These are phyloP conservation scores for Hypoxylon sp. DNA, from an alignment of 2,329 filamentous ascomycete genomes.

Conservation along the genomic window DNA sequence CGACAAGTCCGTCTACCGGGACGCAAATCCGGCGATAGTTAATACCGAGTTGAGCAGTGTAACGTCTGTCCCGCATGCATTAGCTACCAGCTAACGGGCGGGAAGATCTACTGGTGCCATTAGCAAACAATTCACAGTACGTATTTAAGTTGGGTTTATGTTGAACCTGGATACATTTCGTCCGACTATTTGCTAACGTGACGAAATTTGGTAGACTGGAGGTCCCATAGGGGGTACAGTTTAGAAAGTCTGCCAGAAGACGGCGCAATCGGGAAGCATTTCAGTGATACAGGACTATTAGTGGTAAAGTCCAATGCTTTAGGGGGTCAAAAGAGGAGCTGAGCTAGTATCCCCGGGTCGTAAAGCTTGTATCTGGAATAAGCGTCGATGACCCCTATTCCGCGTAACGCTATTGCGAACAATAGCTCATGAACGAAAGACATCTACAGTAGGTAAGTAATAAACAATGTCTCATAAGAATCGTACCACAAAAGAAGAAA, in stretches of 20 bases:
- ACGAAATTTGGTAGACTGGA: background rate
- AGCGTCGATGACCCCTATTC: too few species aligned
- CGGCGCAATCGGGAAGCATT: constrained; percentile 1
- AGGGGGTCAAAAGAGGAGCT: background rate
- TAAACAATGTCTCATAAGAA: background rate
- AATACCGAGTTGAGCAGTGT: background rate
- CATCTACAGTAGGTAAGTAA: too few species aligned
- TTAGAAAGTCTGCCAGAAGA: background rate
- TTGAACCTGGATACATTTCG: background rate
- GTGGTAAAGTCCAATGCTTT: background rate
- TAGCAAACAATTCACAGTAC: background rate
- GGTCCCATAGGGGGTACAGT: background rate
- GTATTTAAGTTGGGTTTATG: background rate
- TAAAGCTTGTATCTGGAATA: too few species aligned
- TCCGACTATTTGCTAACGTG: background rate
- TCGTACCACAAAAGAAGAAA: background rate
- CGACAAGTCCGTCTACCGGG: constrained; percentile 9
- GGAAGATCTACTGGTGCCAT: background rate
- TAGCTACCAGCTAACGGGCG: too few species aligned
- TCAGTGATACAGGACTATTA: background rate
- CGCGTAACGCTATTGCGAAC: too few species aligned
- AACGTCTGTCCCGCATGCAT: too few species aligned
- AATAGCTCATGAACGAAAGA: too few species aligned
- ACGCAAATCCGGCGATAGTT: background rate
- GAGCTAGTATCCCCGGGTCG: too few species aligned